Evolutionary conservation across 2,329 filamentous ascomycete genomes (phyloP).

Genomic region (Daldinia sp.): DNA sequence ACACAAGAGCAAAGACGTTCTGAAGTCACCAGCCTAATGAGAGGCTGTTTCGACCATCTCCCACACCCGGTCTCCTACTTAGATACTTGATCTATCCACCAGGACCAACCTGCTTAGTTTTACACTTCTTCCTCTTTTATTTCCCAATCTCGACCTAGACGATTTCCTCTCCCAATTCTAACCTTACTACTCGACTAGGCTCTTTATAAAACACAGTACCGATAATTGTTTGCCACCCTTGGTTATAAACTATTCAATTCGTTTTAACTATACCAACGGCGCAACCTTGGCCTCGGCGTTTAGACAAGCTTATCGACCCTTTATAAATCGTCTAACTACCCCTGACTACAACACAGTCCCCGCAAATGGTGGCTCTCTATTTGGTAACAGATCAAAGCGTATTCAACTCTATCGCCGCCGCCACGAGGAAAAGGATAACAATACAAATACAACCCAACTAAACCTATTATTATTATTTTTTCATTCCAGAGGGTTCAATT

Average conservation of each 20-base stretch:
- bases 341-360: conserved; percentile 3
- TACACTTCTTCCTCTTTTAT: conserved; percentile 22
- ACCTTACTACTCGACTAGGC: background rate
- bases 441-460: conserved; percentile 31
- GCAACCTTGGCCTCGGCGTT: conserved; percentile 12
- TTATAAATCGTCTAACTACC: conserved; percentile 2
- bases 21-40: conserved; percentile 16
- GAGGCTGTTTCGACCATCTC: conserved; percentile 20
- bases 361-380: conserved; percentile 40
- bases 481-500: conserved; percentile 37
- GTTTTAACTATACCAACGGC: conserved; percentile 19
- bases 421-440: conserved; percentile 24
- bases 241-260: conserved; percentile 14
- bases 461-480: conserved; percentile 27
- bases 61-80: conserved; percentile 18
- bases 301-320: background rate
- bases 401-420: conserved; percentile 28
- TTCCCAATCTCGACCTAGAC: background rate
- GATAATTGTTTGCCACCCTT: conserved; percentile 17
- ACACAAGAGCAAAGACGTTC: conserved; percentile 24
- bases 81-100: conserved; percentile 12
- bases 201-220: conserved; percentile 1
- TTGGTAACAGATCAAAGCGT: conserved; percentile 26
- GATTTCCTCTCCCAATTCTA: background rate
- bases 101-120: conserved; percentile 15